Percentiles rank a stretch among this genome's conserved stretches.
phyloP scores from a whole-genome alignment of 2,329 filamentous ascomycete species.

The Cladophialophora chaetospira region DNA sequence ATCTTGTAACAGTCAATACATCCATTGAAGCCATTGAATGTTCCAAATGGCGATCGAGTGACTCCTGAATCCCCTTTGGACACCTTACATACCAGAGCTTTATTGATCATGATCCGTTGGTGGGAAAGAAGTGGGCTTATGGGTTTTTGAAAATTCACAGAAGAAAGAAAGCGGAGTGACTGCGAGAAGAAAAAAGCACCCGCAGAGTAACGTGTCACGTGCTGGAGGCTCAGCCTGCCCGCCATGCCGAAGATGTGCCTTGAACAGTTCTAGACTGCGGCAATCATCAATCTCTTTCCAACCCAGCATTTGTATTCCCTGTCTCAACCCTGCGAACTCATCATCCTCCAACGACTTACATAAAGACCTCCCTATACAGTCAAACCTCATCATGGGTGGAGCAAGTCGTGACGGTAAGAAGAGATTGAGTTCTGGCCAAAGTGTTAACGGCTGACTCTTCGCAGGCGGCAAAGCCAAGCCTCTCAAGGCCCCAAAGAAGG shows the following conservation, averaged over 20 bases:
- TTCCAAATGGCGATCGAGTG: no score
- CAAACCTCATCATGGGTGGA: slow-evolving; percentile 60
- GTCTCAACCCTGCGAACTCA: background rate
- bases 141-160: no score
- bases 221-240: background rate
- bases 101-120: no score
- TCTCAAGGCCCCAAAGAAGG: slow-evolving; percentile 87
- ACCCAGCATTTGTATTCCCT: background rate
- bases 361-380: background rate
- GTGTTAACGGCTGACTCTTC: slow-evolving; percentile 3
- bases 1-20: no score
- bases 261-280: slow-evolving; percentile 3
- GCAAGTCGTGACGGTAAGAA: slow-evolving; percentile 64
- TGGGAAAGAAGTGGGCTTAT: no score
- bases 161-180: no score
- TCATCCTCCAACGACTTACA: background rate
- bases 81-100: no score
- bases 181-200: background rate
- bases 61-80: no score
- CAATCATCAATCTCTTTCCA: background rate
- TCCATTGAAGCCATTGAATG: no score
- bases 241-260: background rate
- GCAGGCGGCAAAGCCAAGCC: slow-evolving; percentile 81
- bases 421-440: background rate
- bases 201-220: background rate